Evolutionary conservation across 140 eudicot genomes (phyloP), one percentile per base, ranked within the genome.

Genomic region (Oenanthe javanica): DNA sequence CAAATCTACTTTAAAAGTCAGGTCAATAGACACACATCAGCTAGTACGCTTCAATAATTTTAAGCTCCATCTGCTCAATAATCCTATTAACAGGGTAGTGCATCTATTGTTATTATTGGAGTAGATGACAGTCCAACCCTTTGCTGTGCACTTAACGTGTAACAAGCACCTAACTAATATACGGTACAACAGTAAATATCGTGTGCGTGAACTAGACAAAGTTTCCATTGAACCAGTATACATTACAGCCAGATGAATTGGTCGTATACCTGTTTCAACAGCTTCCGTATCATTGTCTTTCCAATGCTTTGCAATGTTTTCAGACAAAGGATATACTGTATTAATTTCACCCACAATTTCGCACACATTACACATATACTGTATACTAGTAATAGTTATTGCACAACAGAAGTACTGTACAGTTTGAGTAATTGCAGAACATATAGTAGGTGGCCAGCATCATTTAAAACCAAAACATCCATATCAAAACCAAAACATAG

Each of bases 251-350:
- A 31, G 31, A 31, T 31, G 59, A 79, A 13, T 48, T 8, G 18
- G 16, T 31, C n/a, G 7, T 57, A 12, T 83, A 90, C 96, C 96
- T 74, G 92, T 90, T 87, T 90, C 92, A 74, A 90, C 96, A 76
- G 94, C 92, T 83, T 90, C 92, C 25, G 86, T 91, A 76, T 90
- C 94, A 70, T n/a, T n/a, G 88, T 86, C 81, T 85, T 90, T 90
- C 92, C 92, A 90, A 54, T 90, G 94, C 72, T 90, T 90, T 9
- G 92, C 94, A 59, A 90, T 83, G 84, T 88, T 88, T 79, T 90
- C 92, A 42, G 94, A 90, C 9, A 88, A 89, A 0, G 94, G 94
- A 83, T 90, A 92, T 80, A 88, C 94, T 0, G 92, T 92, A 42
- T 90, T 90, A 31, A 31, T 31, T 31, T 31, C 31, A 31, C 31